Percentiles rank a stretch among this genome's conserved stretches.
phyloP scores from a whole-genome alignment of 129 eudicot genomes.

The Flaveria trinervia region DNA sequence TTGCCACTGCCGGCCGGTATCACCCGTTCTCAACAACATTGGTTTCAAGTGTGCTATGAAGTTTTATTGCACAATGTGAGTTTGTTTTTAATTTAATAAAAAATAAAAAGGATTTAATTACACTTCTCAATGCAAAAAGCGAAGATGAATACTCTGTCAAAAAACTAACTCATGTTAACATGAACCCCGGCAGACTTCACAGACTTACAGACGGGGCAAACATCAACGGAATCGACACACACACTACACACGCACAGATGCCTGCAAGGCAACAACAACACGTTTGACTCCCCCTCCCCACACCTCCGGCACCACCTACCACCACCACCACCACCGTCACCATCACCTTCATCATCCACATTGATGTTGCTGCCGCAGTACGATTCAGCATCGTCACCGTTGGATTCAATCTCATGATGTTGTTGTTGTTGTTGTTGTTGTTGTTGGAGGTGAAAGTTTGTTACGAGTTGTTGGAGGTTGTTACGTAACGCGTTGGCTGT shows the following conservation, averaged over 20 bases:
- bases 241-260: conserved; percentile 33
- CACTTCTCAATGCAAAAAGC: background rate
- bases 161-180: conserved; percentile 27
- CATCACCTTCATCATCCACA: background rate
- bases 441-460: conserved; percentile 30
- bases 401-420: background rate
- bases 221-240: conserved; percentile 13
- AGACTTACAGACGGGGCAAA: conserved; percentile 31
- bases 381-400: conserved; percentile 12
- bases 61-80: too few species aligned
- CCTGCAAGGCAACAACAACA: conserved; percentile 37
- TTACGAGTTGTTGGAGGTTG: conserved; percentile 50
- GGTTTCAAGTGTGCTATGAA: too few species aligned
- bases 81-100: too few species aligned
- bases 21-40: too few species aligned
- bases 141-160: background rate
- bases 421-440: conserved; percentile 9
- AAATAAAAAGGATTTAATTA: background rate
- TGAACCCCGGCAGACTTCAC: conserved; percentile 29
- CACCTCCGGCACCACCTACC: conserved; percentile 17
- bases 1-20: too few species aligned
- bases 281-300: conserved; percentile 28
- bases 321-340: background rate
- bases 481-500: conserved; percentile 57
- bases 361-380: conserved; percentile 27